A percentile compares a stretch with the other conserved stretches of the same genome.
Conservation (phyloP, 257 asterid species). For the Coffea eugenioides region DNA sequence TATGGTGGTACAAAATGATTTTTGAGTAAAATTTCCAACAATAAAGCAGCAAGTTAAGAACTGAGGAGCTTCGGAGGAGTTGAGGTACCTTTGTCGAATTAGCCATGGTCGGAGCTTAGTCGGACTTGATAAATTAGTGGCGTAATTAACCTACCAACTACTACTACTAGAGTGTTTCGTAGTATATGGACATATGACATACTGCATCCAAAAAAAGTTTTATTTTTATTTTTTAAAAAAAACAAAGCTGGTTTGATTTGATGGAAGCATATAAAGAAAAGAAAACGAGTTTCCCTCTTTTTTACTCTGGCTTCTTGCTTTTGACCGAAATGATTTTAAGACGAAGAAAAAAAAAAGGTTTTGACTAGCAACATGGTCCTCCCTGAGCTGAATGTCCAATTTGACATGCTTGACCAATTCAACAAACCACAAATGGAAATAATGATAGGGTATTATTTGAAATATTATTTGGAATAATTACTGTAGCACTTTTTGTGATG, state of each 20-base stretch:
- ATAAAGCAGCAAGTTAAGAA: not conserved
- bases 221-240: not conserved
- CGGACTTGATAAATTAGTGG: too few relatives aligned
- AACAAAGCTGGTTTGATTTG: not conserved
- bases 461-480: too few relatives aligned
- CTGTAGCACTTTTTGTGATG: too few relatives aligned
- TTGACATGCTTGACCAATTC: not conserved
- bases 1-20: not conserved
- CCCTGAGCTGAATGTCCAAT: not conserved
- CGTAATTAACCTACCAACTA: too few relatives aligned
- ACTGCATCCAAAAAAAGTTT: not conserved
- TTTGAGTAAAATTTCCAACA: not conserved
- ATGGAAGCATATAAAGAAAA: not conserved
- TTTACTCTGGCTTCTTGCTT: not conserved
- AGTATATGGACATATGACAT: not conserved
- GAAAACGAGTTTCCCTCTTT: not conserved
- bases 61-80: too few relatives aligned
- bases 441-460: too few relatives aligned
- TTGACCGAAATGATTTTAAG: not conserved
- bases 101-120: not conserved
- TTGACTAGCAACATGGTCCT: not conserved
- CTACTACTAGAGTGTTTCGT: not conserved
- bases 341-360: too few relatives aligned
- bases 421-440: too few relatives aligned
- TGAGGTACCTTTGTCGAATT: not conserved